These are phyloP conservation scores for Fomitopsis palustris DNA, from an alignment of 1,284 basidiomycete genomes.

Conservation along the genomic window DNA sequence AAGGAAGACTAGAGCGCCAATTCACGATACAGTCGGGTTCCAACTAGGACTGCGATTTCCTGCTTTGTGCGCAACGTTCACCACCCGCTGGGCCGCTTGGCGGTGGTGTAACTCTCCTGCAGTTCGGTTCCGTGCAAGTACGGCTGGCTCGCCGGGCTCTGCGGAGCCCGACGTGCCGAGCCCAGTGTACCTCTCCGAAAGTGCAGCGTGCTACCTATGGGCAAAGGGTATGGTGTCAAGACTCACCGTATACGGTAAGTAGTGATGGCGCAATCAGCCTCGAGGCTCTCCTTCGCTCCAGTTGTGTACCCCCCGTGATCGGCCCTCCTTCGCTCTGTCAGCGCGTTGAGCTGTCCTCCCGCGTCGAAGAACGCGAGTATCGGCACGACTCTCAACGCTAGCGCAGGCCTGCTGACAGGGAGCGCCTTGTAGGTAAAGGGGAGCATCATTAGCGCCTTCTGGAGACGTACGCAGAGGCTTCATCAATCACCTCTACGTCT, in stretches of 20 bases:
- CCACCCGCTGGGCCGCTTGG: not conserved
- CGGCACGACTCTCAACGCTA: constrained; percentile 3
- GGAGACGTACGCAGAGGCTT: not conserved
- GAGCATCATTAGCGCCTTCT: not conserved
- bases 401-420: constrained; percentile 11
- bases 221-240: constrained; percentile 19
- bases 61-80: not conserved
- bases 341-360: not conserved
- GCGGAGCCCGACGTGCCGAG: not conserved
- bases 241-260: constrained; percentile 11
- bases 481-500: not conserved
- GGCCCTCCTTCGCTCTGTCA: constrained; percentile 9
- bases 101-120: not conserved
- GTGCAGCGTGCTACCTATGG: constrained; percentile 12
- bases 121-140: not conserved
- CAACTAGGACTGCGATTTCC: not conserved
- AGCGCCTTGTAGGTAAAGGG: not conserved
- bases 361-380: constrained; percentile 1
- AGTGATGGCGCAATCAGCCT: constrained; percentile 20
- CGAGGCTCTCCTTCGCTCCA: constrained; percentile 12
- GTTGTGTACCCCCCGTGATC: constrained; percentile 14
- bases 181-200: constrained; percentile 5
- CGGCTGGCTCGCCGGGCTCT: not conserved
- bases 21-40: not conserved
- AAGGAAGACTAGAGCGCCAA: not conserved